Base-by-base conservation (phyloP, 164 flowering plant genomes). In the Berberis vulgaris region DNA sequence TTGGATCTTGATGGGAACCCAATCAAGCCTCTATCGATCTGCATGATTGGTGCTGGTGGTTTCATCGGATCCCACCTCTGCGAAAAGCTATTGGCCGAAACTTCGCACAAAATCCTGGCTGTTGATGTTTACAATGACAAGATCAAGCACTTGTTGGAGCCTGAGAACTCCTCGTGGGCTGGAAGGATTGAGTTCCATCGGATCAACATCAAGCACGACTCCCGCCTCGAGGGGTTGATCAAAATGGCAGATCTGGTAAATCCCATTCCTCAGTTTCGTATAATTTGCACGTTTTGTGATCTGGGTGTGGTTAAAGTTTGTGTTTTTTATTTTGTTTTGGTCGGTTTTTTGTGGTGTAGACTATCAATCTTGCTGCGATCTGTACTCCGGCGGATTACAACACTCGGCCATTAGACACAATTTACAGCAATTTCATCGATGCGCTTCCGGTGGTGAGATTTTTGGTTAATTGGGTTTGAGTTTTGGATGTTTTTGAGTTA, bases 211-310 rank as follows among this genome's bases (percentile, higher is more conserved):
- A 91, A 91, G 86, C 79, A 95, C 67, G 97, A 95, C 61, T 88
- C 99, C 1, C 77, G 99, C 53, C 96, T 95, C 56, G 99, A 95
- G 72, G 93, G 93, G 55, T 94, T 95, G 70, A 86, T 95, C 83
- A 89, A 84, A 76, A 85, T 83, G 84, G 80, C 99, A 67, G 99
- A 95, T 95, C 97, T 95, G 83, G 99, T 95, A 43, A 26, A 26
- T 26, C 26, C 0, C 26, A 26, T 26, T 26, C 26, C 26, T 26
- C 26, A 26, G 26, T 26, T 26, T 26, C 26, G 26, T 26, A 26
- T 26, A 26, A 26, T 26, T 26, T 26, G 26, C 26, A 26, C 41
- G 11, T 52, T 53, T 13, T 44, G 10, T 50, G 10, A 9, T 50
- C 2, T 10, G 4, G 4, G 7, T 57, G 59, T 57, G 40, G 45